phyloP scores from a whole-genome alignment of 208 protist species.

The Leptomonas seymouri region DNA sequence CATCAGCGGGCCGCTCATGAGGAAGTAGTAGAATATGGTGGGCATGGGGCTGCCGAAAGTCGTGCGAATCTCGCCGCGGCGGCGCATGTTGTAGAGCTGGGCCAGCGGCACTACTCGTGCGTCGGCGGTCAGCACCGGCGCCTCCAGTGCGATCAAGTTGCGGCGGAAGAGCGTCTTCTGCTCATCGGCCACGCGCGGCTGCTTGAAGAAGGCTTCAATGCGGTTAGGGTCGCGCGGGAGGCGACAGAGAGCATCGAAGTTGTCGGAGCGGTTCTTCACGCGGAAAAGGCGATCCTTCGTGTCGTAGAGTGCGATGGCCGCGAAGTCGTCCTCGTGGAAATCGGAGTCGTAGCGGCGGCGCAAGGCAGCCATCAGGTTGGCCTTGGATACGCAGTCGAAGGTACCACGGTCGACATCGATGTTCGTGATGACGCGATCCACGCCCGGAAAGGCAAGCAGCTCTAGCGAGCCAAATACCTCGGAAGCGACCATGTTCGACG shows the following conservation, averaged over 20 bases:
- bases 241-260: constrained; percentile 45
- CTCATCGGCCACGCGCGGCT: constrained; percentile 24
- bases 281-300: constrained; percentile 39
- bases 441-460: constrained; percentile 85
- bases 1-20: constrained; percentile 65
- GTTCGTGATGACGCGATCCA: constrained; percentile 84
- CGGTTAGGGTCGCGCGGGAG: constrained; percentile 29
- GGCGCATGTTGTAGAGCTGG: constrained; percentile 40
- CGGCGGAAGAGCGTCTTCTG: constrained; percentile 39
- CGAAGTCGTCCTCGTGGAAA: constrained; percentile 46
- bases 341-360: constrained; percentile 29
- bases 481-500: constrained; percentile 45
- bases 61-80: constrained; percentile 22
- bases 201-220: constrained; percentile 34
- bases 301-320: constrained; percentile 40
- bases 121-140: constrained; percentile 49
- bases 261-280: constrained; percentile 30
- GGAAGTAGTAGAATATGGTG: constrained; percentile 64
- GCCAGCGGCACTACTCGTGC: constrained; percentile 37
- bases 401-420: constrained; percentile 64
- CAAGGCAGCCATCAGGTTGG: constrained; percentile 46
- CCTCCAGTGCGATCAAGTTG: constrained; percentile 58
- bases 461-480: constrained; percentile 83
- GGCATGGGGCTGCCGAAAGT: constrained; percentile 71
- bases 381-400: constrained; percentile 73